Percentiles rank a stretch among this genome's conserved stretches.
phyloP scores from a whole-genome alignment of 2,329 filamentous ascomycete genomes.

The Microascus cirrosus region DNA sequence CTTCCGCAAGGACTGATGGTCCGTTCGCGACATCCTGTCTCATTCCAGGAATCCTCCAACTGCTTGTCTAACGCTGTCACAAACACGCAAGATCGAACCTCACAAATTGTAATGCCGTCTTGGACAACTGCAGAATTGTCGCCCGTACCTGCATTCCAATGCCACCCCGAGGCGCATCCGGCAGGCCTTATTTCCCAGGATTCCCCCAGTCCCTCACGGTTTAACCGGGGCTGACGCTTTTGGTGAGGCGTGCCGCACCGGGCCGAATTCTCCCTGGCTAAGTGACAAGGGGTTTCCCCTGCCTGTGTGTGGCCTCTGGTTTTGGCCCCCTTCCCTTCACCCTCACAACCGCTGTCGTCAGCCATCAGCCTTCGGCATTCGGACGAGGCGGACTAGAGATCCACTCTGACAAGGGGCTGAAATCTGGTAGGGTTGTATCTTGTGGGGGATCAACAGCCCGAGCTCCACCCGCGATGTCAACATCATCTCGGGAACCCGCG shows the following conservation, averaged over 20 bases:
- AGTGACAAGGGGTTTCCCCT: not conserved
- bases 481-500: constrained; percentile 1
- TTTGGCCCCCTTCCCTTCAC: not conserved
- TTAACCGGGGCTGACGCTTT: not conserved
- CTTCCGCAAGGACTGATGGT: too few species aligned
- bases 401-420: not conserved
- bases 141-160: not conserved
- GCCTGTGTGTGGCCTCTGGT: not conserved
- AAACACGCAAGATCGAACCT: not conserved
- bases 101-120: not conserved
- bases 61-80: not conserved
- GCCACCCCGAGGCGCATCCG: not conserved
- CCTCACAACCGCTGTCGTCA: not conserved
- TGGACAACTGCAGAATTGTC: not conserved
- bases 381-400: constrained; percentile 1
- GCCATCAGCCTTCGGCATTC: constrained; percentile 1
- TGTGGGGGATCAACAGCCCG: constrained; percentile 4
- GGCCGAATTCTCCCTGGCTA: not conserved
- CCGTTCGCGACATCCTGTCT: not conserved
- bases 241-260: constrained; percentile 1
- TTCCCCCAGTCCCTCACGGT: not conserved
- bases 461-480: constrained; percentile 1
- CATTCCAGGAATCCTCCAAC: not conserved
- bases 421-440: not conserved
- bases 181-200: not conserved